Evolutionary conservation across 257 asterid genomes (phyloP).

Genomic region (Salvia hispanica): DNA sequence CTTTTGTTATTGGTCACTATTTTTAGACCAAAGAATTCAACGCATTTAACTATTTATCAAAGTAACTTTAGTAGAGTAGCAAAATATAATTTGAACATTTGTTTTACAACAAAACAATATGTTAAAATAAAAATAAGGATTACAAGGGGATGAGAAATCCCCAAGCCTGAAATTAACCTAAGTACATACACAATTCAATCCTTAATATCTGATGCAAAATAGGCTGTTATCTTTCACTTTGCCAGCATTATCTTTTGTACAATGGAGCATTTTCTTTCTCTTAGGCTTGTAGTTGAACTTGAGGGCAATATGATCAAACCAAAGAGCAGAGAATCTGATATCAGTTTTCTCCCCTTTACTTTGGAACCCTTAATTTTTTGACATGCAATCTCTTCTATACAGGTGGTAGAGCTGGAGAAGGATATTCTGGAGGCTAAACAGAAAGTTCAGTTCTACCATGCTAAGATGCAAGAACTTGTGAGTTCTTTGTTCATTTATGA

Average conservation of each 20-base stretch:
- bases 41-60: not conserved
- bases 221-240: too few species aligned
- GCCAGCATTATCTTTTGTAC: not conserved
- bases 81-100: not conserved
- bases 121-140: not conserved
- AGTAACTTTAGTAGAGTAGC: not conserved
- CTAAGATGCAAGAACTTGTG: slow-evolving; percentile 98
- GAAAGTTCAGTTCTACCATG: slow-evolving; percentile 81
- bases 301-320: slow-evolving; percentile 5
- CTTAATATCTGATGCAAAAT: too few species aligned
- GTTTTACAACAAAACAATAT: too few species aligned
- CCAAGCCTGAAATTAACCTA: too few species aligned
- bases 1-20: slow-evolving; percentile 5
- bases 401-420: slow-evolving; percentile 96
- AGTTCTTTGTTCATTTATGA: slow-evolving; percentile 40
- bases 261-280: slow-evolving; percentile 3
- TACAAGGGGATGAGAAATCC: not conserved
- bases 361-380: slow-evolving; percentile 20
- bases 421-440: slow-evolving; percentile 85
- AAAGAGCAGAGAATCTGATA: not conserved
- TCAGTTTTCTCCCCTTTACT: slow-evolving; percentile 6
- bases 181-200: too few species aligned
- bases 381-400: slow-evolving; percentile 37
- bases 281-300: not conserved
- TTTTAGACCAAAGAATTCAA: not conserved